These are phyloP conservation scores for Fraxinus greggii DNA, from an alignment of 305 asterid genomes.

Conservation along the genomic window DNA sequence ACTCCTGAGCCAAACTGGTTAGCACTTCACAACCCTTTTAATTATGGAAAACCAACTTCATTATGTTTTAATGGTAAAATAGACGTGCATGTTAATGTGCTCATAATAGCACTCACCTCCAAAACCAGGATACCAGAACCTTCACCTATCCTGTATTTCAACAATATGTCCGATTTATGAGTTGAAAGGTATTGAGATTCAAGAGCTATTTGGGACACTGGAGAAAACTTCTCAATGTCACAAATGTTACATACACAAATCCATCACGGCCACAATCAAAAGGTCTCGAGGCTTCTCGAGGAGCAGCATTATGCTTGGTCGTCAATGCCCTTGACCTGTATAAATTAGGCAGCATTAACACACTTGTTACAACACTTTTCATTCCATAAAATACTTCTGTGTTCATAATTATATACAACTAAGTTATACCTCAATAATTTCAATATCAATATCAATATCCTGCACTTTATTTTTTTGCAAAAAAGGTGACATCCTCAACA, in stretches of 20 bases:
- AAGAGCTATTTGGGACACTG: not conserved
- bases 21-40: not conserved
- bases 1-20: not conserved
- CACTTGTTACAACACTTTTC: not conserved
- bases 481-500: not conserved
- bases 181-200: slow-evolving; percentile 18
- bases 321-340: slow-evolving; percentile 88
- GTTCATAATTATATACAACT: not conserved
- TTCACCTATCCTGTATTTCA: slow-evolving; percentile 81
- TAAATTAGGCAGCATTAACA: slow-evolving; percentile 18
- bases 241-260: slow-evolving; percentile 68
- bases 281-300: slow-evolving; percentile 88
- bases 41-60: not conserved
- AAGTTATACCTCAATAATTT: not conserved
- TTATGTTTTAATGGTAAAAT: not conserved
- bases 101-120: slow-evolving; percentile 65
- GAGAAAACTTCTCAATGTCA: not conserved
- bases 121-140: slow-evolving; percentile 86
- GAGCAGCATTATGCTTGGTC: slow-evolving; percentile 65
- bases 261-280: slow-evolving; percentile 95
- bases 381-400: not conserved
- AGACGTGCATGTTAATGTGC: not conserved
- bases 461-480: not conserved
- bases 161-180: slow-evolving; percentile 25
- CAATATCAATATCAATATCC: not conserved